These are phyloP conservation scores for Podospora fimiseda DNA, from an alignment of 495 filamentous ascomycete genomes.

Conservation along the genomic window DNA sequence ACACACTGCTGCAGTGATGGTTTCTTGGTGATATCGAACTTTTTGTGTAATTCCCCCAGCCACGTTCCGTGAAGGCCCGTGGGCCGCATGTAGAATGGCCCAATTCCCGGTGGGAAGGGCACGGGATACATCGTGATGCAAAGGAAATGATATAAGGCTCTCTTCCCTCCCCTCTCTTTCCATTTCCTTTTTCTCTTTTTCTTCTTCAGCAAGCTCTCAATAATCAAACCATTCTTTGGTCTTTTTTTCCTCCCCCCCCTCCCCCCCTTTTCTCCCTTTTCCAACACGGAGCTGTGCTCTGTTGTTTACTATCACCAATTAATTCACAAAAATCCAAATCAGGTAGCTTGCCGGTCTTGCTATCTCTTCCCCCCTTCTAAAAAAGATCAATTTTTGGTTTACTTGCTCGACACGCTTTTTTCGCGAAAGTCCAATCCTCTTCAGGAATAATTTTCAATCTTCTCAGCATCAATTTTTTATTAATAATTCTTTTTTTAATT, in stretches of 20 bases:
- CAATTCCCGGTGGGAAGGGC: constrained; percentile 17
- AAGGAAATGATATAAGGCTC: constrained; percentile 40
- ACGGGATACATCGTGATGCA: no score
- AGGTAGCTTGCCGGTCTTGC: constrained; percentile 44
- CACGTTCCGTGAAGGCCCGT: background rate
- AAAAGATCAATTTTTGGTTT: constrained; percentile 43
- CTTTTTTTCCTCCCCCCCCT: constrained; percentile 45
- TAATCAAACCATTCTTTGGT: constrained; percentile 55
- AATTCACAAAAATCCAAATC: constrained; percentile 33
- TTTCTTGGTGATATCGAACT: constrained; percentile 23
- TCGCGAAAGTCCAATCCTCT: constrained; percentile 18
- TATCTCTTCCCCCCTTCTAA: constrained; percentile 20
- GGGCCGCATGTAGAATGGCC: constrained; percentile 7
- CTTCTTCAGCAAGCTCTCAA: constrained; percentile 74
- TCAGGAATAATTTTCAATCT: constrained; percentile 26
- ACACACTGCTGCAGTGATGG: constrained; percentile 15
- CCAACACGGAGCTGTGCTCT: constrained; percentile 52
- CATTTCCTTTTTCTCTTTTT: constrained; percentile 43
- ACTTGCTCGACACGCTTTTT: constrained; percentile 52
- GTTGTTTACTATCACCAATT: constrained; percentile 21
- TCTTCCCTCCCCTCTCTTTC: constrained; percentile 30
- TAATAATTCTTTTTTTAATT: constrained; percentile 26
- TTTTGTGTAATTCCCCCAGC: constrained; percentile 19
- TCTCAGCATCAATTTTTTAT: constrained; percentile 25
- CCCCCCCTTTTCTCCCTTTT: constrained; percentile 44